phyloP scores from a whole-genome alignment of 331 rosid genomes.

The Stylosanthes scabra region DNA sequence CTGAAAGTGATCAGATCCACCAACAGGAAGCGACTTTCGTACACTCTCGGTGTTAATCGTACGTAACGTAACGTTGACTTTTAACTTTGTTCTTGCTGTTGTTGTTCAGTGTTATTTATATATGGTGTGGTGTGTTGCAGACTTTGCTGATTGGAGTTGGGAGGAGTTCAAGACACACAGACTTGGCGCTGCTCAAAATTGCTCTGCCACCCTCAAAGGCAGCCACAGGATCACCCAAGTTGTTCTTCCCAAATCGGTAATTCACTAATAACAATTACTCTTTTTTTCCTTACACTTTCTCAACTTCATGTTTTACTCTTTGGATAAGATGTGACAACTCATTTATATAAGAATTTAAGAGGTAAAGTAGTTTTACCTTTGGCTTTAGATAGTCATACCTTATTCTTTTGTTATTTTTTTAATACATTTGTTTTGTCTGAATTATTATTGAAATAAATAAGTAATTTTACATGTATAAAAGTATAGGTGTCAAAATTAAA shows the following conservation, averaged over 20 bases:
- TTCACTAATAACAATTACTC: not conserved
- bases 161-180: slow-evolving; percentile 78
- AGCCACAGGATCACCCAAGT: slow-evolving; percentile 63
- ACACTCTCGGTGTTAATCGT: slow-evolving; percentile 83
- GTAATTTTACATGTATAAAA: too few relatives aligned
- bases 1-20: slow-evolving; percentile 67
- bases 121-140: slow-evolving; percentile 38
- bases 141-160: slow-evolving; percentile 95
- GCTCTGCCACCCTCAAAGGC: slow-evolving; percentile 90
- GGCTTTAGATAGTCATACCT: too few relatives aligned
- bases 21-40: slow-evolving; percentile 66
- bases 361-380: too few relatives aligned
- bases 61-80: slow-evolving; percentile 41
- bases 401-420: too few relatives aligned
- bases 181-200: slow-evolving; percentile 93
- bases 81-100: not conserved
- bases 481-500: too few relatives aligned
- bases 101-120: not conserved
- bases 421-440: too few relatives aligned
- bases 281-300: not conserved
- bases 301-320: not conserved
- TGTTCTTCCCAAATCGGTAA: slow-evolving; percentile 67
- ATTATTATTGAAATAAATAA: too few relatives aligned
- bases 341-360: too few relatives aligned
- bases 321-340: too few relatives aligned